Conservation (phyloP, 2,329 filamentous ascomycete genomes). For the Phoma sp. region DNA sequence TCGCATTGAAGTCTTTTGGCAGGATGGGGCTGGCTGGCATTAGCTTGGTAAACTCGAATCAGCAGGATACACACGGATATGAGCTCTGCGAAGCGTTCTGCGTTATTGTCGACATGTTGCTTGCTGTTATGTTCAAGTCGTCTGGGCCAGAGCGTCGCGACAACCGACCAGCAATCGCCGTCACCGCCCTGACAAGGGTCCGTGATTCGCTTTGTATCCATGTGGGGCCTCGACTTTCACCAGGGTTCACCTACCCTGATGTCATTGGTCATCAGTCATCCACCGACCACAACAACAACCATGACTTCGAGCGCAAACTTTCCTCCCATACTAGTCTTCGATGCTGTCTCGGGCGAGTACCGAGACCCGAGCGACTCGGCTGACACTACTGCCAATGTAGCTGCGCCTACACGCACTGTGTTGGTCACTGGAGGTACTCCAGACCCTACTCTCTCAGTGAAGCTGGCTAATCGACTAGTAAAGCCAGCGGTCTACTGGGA, state of each 20-base stretch:
- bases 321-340: slow-evolving; percentile 16
- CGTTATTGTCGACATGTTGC: slow-evolving; percentile 84
- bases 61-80: slow-evolving; percentile 60
- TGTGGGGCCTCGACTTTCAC: slow-evolving; percentile 9
- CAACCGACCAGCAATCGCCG: slow-evolving; percentile 13
- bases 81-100: slow-evolving; percentile 77
- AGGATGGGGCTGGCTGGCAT: slow-evolving; percentile 68
- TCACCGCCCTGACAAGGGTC: slow-evolving; percentile 16
- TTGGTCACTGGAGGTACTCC: slow-evolving; percentile 75
- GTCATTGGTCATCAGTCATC: slow-evolving; percentile 2
- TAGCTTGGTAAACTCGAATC: background rate
- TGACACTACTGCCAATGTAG: slow-evolving; percentile 2
- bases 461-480: slow-evolving; percentile 17
- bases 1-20: slow-evolving; percentile 83
- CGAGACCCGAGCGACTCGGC: slow-evolving; percentile 14
- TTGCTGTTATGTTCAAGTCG: slow-evolving; percentile 14
- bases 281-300: background rate
- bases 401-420: slow-evolving; percentile 59
- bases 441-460: background rate
- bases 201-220: background rate
- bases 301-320: slow-evolving; percentile 6
- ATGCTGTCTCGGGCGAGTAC: slow-evolving; percentile 14
- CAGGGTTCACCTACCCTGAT: slow-evolving; percentile 10
- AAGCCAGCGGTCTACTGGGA: slow-evolving; percentile 79
- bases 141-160: slow-evolving; percentile 22